These are phyloP conservation scores for Gaertneriomyces semiglobifer DNA, from an alignment of 192 early-diverging fungal genomes.

Conservation along the genomic window DNA sequence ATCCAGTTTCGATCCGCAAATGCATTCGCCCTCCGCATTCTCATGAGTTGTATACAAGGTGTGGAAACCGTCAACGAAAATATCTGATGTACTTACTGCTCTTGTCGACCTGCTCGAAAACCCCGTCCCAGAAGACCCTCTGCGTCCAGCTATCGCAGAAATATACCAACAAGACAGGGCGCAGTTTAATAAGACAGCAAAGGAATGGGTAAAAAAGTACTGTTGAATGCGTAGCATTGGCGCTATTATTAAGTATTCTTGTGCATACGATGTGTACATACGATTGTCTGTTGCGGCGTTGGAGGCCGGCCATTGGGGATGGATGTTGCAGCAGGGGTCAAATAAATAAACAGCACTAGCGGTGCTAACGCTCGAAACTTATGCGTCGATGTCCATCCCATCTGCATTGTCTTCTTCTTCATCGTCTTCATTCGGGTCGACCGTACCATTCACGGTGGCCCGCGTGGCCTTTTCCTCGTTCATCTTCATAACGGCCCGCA, in stretches of 20 bases:
- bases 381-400: constrained; percentile 15
- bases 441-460: neutral
- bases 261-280: too few relatives aligned
- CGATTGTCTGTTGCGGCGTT: too few relatives aligned
- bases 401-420: constrained; percentile 4
- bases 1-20: neutral
- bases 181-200: constrained; percentile 67
- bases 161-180: constrained; percentile 59
- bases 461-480: neutral
- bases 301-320: too few relatives aligned
- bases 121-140: constrained; percentile 81
- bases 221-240: neutral
- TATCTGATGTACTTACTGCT: constrained; percentile 63
- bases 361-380: neutral
- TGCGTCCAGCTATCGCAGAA: constrained; percentile 71
- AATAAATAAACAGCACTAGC: too few relatives aligned
- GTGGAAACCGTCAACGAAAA: constrained; percentile 80
- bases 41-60: constrained; percentile 21
- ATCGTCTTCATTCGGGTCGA: neutral
- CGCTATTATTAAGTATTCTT: too few relatives aligned
- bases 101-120: constrained; percentile 62
- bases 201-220: constrained; percentile 72
- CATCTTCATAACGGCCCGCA: neutral
- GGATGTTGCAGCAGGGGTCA: too few relatives aligned
- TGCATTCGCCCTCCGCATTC: neutral